Evolutionary conservation across 1,139 yeast species (phyloP), one percentile per base, ranked within the genome.

Genomic region (Yamadazyma trypodendri): DNA sequence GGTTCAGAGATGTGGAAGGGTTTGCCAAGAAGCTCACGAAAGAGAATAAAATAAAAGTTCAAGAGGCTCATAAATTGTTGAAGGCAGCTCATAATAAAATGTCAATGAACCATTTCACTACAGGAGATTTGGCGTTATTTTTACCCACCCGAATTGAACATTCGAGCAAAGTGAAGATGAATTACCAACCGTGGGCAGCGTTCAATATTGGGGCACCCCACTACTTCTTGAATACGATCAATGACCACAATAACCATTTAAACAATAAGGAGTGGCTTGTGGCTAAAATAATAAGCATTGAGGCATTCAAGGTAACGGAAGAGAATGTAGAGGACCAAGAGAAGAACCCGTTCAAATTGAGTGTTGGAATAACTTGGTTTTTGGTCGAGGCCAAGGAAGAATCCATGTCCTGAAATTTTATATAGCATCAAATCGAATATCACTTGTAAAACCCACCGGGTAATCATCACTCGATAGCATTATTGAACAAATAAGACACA

Each of bases 1-100:
- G 98, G 43, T 89, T 92, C 54, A 78, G 77, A 42, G 97, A 90
- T 55, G 95, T 90, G 35, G 97, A 92, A 58, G 81, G 84, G n/a
- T 72, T 89, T 49, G 97, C 97, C 1, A 81, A 94, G 52, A 84
- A 81, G 52, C 72, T 87, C 42, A 86, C 90, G 40, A 83, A 83
- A 52, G 96, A 89, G 49, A 82, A 78, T 46, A 79, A 77, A 49
- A 55, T 63, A 35, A 68, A 75, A 39, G 67, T 75, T 38, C 75
- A 74, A 45, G 76, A 74, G 46, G 37, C 69, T 18, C 51, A 55
- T 41, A 54, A 61, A 43, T 46, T 73, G 28, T 55, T 61, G 30
- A 55, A 61, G 33, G 72, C 67, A 38, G 39, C 65, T 6, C 58
- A 62, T 10, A 67, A 72, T 37, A 82, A 83, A 53, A 74, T 90